Evolutionary conservation across 2,329 filamentous ascomycete genomes (phyloP), one percentile per base, ranked within the genome.

Genomic region (Aspergillus unguis): DNA sequence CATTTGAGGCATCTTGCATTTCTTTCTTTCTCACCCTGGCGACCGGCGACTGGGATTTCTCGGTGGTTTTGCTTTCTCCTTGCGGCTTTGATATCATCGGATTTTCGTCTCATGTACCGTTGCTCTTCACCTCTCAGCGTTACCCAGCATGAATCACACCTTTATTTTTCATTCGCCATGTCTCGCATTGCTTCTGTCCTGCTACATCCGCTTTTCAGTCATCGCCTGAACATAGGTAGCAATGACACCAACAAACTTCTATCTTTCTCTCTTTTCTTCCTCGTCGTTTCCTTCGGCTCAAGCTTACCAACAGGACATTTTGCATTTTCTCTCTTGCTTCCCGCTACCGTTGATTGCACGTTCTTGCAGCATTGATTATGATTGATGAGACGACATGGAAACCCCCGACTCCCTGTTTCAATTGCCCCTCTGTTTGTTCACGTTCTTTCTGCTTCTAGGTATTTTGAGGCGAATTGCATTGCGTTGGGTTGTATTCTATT

Each of bases 1-100:
- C 60, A 66, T 69, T 54, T 66, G 55, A 62, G 59, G 62, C 64
- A 67, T 69, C 53, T 45, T 64, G 32, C 58, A 44, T 55, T 37
- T 56, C 55, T 54, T 59, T 54, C 53, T 65, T 60, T 60, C 55
- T 17, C 62, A 63, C 64, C 59, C 59, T 55, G 9, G 33, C 37
- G 31, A 45, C 48, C 44, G 58, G 59, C 53, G 57, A 54, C 41
- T 17, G 17, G 17, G 17, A 17, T 17, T 51, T 48, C 48, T 52
- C 36, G 53, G 53, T 52, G 53, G 53, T 47, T 51, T 5, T 53
- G 45, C 45, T 38, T 50, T 47, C 52, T 58, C 48, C 48, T 33
- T 44, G 55, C 46, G 28, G 36, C 36, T 42, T 50, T 53, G 49
- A 52, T 54, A 54, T 58, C 48, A 52, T 55, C 50, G 54, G 44